Conservation (phyloP, 495 filamentous ascomycete genomes). For the Margaritispora aquatica region DNA sequence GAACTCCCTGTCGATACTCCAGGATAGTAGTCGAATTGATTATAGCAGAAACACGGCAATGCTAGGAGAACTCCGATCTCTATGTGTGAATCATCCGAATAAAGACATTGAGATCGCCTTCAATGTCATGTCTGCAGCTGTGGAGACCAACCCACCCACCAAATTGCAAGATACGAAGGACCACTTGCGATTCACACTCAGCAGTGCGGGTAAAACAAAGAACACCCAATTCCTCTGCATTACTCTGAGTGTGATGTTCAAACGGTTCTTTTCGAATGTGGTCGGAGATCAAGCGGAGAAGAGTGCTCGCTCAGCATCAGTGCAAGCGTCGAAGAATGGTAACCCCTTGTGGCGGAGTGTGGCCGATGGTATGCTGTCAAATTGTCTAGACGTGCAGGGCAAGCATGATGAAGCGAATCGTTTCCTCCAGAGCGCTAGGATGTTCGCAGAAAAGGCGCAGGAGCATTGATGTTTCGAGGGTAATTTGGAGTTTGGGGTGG, state of each 20-base stretch:
- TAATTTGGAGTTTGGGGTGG: constrained; percentile 2
- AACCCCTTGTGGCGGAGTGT: constrained; percentile 83
- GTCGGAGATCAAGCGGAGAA: constrained; percentile 90
- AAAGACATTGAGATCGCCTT: constrained; percentile 71
- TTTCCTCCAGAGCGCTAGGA: constrained; percentile 6
- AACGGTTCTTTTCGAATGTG: constrained; percentile 76
- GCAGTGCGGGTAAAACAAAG: constrained; percentile 32
- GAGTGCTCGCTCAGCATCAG: constrained; percentile 66
- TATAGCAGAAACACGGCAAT: constrained; percentile 43
- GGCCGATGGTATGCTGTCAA: constrained; percentile 70
- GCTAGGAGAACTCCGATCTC: constrained; percentile 57
- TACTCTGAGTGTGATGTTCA: constrained; percentile 78
- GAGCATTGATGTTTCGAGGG: background rate
- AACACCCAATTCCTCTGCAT: constrained; percentile 75
- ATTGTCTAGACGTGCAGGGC: constrained; percentile 67
- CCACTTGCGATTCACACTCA: constrained; percentile 58
- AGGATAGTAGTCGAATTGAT: constrained; percentile 48
- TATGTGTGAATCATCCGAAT: constrained; percentile 63
- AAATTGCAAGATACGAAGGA: constrained; percentile 70
- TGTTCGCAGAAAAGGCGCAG: constrained; percentile 15
- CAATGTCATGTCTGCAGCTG: constrained; percentile 67
- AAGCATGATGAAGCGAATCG: constrained; percentile 53
- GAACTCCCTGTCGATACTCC: constrained; percentile 78
- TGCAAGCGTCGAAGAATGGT: constrained; percentile 66
- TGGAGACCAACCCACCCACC: constrained; percentile 43